Conservation (phyloP, 202 grass and related monocot species). For the Schoenoplectus triqueter region DNA sequence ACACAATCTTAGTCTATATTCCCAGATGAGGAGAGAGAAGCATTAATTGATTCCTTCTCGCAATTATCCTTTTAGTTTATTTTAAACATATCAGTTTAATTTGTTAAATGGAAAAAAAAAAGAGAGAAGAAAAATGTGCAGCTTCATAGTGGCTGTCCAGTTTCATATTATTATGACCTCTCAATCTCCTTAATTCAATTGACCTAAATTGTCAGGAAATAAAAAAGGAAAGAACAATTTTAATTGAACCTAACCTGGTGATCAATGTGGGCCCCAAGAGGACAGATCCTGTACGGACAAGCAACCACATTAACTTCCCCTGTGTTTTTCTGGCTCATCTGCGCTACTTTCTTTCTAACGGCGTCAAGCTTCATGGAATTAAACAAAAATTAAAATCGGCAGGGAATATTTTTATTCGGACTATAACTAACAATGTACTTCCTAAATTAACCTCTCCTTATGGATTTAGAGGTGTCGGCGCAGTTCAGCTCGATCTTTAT, state of each 20-base stretch:
- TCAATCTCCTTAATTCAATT: neutral
- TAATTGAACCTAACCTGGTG: constrained; percentile 66
- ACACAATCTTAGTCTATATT: neutral
- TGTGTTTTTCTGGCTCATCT: constrained; percentile 59
- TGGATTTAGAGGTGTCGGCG: neutral
- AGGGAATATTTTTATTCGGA: neutral
- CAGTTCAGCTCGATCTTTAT: neutral
- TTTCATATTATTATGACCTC: neutral
- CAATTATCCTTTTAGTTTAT: neutral
- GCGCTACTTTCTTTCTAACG: constrained; percentile 65
- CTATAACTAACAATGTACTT: constrained; percentile 4
- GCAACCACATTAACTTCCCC: constrained; percentile 65
- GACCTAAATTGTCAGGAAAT: constrained; percentile 1
- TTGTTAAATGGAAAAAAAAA: constrained; percentile 19
- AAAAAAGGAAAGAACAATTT: constrained; percentile 13
- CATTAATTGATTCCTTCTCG: neutral
- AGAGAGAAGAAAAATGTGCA: neutral
- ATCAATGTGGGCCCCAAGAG: constrained; percentile 87
- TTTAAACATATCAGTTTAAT: neutral
- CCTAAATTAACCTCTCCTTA: neutral
- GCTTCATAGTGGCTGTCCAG: neutral
- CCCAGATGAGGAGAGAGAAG: neutral
- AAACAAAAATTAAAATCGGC: neutral
- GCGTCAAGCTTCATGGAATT: constrained; percentile 52
- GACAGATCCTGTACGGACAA: constrained; percentile 96